phyloP scores from a whole-genome alignment of 1,284 basidiomycete genomes.

The Wallemia mellicola region DNA sequence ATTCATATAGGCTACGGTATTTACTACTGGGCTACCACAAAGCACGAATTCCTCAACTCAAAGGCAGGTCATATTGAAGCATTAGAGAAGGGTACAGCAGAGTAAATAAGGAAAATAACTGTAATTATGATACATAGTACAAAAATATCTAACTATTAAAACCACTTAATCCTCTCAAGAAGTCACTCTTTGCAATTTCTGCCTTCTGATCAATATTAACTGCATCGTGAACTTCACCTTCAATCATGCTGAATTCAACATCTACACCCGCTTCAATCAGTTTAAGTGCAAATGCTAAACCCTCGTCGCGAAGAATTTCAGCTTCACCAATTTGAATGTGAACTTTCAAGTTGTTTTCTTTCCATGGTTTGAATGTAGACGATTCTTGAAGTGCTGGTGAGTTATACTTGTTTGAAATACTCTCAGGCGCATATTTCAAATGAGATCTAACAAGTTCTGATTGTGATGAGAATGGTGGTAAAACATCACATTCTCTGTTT shows the following conservation, averaged over 20 bases:
- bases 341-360: not conserved
- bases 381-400: not conserved
- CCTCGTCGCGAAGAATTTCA: not conserved
- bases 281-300: not conserved
- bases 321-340: not conserved
- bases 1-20: conserved; percentile 34
- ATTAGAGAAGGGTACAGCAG: not conserved
- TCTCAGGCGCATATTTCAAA: not conserved
- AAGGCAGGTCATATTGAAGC: conserved; percentile 33
- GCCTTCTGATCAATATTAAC: not conserved
- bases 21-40: conserved; percentile 51
- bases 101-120: not conserved
- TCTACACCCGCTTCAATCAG: not conserved
- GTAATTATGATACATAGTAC: not conserved
- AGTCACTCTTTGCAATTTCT: not conserved
- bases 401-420: not conserved
- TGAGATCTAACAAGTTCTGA: not conserved
- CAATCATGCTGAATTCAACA: not conserved
- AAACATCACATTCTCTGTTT: not conserved
- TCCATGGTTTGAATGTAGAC: not conserved
- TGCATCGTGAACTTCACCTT: not conserved
- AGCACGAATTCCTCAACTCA: conserved; percentile 39
- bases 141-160: not conserved
- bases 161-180: not conserved
- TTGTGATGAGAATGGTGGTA: not conserved